Conservation (phyloP, 192 early-diverging fungal species). For the Linnemannia zychae region DNA sequence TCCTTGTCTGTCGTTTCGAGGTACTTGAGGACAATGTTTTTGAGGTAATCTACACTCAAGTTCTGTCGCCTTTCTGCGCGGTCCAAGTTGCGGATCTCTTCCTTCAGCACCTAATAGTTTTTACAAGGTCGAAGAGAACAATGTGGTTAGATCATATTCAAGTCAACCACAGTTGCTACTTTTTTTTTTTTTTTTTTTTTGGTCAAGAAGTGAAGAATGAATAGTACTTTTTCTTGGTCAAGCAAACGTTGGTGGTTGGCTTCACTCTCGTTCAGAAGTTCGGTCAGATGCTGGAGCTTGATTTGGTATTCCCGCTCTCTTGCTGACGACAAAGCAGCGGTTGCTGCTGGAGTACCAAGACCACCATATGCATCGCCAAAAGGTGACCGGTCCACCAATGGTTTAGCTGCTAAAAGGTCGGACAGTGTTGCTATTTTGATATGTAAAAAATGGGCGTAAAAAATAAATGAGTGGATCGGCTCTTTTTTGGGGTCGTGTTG, state of each 20-base stretch:
- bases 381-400: conserved; percentile 39
- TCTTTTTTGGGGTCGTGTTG: not conserved
- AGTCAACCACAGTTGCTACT: not conserved
- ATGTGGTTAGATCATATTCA: not conserved
- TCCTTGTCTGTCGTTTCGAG: conserved; percentile 67
- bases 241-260: conserved; percentile 55
- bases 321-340: conserved; percentile 14
- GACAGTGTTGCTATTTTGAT: conserved; percentile 55
- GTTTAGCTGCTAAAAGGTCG: conserved; percentile 55
- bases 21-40: conserved; percentile 79
- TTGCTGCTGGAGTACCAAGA: conserved; percentile 3
- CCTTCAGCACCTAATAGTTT: conserved; percentile 62
- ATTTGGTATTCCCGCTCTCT: conserved; percentile 56
- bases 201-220: not conserved
- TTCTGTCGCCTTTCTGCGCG: conserved; percentile 72
- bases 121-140: not conserved
- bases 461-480: not conserved
- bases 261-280: conserved; percentile 72
- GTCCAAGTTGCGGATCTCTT: conserved; percentile 73
- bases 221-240: conserved; percentile 68
- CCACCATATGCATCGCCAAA: conserved; percentile 26
- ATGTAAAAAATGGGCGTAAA: not conserved
- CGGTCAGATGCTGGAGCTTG: conserved; percentile 66
- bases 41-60: conserved; percentile 77
- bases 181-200: not conserved